A percentile compares a stretch with the other conserved stretches of the same genome.
These are phyloP conservation scores for Wickerhamiella parazyma DNA, from an alignment of 805 yeast species.

Conservation along the genomic window DNA sequence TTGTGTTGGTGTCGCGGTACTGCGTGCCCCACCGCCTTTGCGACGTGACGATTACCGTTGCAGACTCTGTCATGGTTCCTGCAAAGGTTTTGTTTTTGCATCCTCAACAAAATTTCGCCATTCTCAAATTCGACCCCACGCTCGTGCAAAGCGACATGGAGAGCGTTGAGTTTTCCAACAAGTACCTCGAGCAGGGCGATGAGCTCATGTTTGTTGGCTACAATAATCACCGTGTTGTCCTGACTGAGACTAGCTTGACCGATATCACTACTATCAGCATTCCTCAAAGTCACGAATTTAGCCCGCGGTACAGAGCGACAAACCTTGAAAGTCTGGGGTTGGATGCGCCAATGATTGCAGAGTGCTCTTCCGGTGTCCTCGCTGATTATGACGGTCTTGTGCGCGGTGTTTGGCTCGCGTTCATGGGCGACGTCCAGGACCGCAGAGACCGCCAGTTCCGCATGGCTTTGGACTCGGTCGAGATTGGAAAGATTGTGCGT, in stretches of 20 bases:
- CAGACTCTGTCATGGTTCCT: slow-evolving; percentile 71
- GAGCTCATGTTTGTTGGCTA: slow-evolving; percentile 68
- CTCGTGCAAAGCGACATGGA: slow-evolving; percentile 56
- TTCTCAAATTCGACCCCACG: slow-evolving; percentile 61
- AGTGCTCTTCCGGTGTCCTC: slow-evolving; percentile 67
- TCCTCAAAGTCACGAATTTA: slow-evolving; percentile 43
- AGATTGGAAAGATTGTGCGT: slow-evolving; percentile 44
- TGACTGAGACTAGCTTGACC: slow-evolving; percentile 63
- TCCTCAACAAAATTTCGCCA: slow-evolving; percentile 10
- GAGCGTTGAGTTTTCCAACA: slow-evolving; percentile 36
- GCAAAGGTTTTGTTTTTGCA: slow-evolving; percentile 53
- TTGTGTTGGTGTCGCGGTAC: slow-evolving; percentile 62
- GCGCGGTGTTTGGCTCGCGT: slow-evolving; percentile 76
- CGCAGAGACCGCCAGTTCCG: slow-evolving; percentile 47
- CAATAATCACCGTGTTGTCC: slow-evolving; percentile 54
- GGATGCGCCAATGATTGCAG: slow-evolving; percentile 57
- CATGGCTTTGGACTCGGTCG: slow-evolving; percentile 67
- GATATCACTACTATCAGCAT: slow-evolving; percentile 63
- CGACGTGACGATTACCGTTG: slow-evolving; percentile 65
- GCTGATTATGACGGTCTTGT: slow-evolving; percentile 67
- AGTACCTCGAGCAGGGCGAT: slow-evolving; percentile 37
- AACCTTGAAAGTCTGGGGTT: slow-evolving; percentile 65
- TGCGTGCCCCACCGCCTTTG: slow-evolving; percentile 71
- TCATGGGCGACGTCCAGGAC: slow-evolving; percentile 56
- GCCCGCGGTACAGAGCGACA: slow-evolving; percentile 77